Evolutionary conservation across 108 stramenopile genomes (phyloP), one percentile per base, ranked within the genome.

Genomic region (Stephanodiscus minutulus): DNA sequence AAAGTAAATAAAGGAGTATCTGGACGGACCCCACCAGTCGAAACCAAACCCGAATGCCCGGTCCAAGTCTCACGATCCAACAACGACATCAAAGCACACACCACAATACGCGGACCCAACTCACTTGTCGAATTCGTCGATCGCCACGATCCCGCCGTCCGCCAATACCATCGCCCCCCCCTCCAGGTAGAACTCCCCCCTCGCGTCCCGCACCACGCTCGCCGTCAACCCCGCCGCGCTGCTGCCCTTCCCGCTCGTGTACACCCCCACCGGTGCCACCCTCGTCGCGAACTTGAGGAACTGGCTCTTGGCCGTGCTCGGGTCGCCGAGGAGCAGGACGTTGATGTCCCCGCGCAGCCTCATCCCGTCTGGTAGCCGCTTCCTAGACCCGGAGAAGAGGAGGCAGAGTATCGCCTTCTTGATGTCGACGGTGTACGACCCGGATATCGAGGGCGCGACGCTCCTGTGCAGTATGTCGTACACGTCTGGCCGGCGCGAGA

Each of bases 101-200:
- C 22, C 22, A 37, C 31, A 18, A 7, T 5, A 33, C 24, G 13
- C 21, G 17, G 18, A 18, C 20, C 11, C 24, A 41, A 74, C 73
- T 74, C 59, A 74, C 83, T 89, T 87, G 72, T 96, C 96, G 73
- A 99, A 98, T 77, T 99, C 99, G 71, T 99, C 99, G 53, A 99
- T 99, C 60, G 97, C 98, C 7, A 98, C 97, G 63, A 99, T 91
- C 0, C 99, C 99, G n/a, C 98, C 98, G 70, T 99, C 99, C 7
- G 96, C 98, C 68, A 99, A 81, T 8, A 99, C 99, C 97, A 99
- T 97, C 20, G 99, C 99, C 7, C 99, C 99, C 22, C 98, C 98
- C 82, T 99, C 99, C 35, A 99, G 77, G 73, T 97, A 99, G 66
- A 99, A 99, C 78, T 99, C 99, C 29, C 98, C 97, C 36, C 89